These are phyloP conservation scores for Sanghuangporus sanghuang DNA, from an alignment of 1,284 basidiomycete genomes.

Conservation along the genomic window DNA sequence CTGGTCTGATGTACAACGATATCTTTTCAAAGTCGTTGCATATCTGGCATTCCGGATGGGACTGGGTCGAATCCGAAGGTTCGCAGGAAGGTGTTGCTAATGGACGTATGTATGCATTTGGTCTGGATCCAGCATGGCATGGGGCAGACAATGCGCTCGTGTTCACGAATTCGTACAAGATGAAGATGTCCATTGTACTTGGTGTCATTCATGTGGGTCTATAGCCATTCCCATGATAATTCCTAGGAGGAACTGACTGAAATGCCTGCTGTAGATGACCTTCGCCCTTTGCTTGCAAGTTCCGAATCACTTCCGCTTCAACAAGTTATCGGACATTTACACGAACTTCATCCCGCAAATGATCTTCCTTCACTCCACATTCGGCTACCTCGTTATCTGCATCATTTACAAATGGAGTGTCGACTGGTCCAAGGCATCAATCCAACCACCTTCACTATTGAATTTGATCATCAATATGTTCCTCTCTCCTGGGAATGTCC, in stretches of 20 bases:
- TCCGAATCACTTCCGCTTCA: slow-evolving; percentile 93
- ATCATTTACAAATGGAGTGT: slow-evolving; percentile 98
- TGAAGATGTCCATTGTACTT: slow-evolving; percentile 99
- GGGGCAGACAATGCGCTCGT: slow-evolving; percentile 89
- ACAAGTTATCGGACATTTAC: slow-evolving; percentile 80
- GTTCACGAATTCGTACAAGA: slow-evolving; percentile 99
- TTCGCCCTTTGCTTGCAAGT: slow-evolving; percentile 95
- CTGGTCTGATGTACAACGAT: slow-evolving; percentile 98
- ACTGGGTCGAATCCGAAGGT: slow-evolving; percentile 54
- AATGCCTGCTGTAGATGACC: slow-evolving; percentile 71
- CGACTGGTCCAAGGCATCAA: slow-evolving; percentile 78
- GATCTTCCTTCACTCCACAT: slow-evolving; percentile 96
- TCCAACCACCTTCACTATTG: slow-evolving; percentile 82
- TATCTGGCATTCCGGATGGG: slow-evolving; percentile 88
- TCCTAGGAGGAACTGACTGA: slow-evolving; percentile 10
- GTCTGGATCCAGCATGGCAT: slow-evolving; percentile 95
- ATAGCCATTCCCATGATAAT: slow-evolving; percentile 1
- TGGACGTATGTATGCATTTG: slow-evolving; percentile 83
- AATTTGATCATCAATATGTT: slow-evolving; percentile 98
- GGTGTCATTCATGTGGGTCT: slow-evolving; percentile 90
- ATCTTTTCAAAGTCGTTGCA: slow-evolving; percentile 94
- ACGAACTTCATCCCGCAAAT: slow-evolving; percentile 97
- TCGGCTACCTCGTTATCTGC: slow-evolving; percentile 92
- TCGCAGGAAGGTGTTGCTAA: slow-evolving; percentile 52
- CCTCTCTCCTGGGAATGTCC: slow-evolving; percentile 79